Evolutionary conservation across 331 rosid genomes (phyloP).

Genomic region (Quercus lobata): DNA sequence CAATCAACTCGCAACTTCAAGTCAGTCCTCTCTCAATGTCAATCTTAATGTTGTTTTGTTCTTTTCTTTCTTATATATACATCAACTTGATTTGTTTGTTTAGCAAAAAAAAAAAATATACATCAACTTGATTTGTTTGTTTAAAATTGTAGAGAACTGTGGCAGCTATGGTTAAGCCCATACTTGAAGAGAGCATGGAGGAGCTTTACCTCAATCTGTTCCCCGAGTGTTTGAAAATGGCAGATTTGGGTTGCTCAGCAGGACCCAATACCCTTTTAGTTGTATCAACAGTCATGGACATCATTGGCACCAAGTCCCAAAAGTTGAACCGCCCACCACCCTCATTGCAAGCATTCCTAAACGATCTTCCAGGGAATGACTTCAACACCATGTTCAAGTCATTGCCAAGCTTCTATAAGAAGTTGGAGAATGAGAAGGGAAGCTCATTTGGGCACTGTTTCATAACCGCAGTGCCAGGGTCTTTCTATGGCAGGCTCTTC

Average conservation of each 20-base stretch:
- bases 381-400: conserved; percentile 41
- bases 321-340: not conserved
- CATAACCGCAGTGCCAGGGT: conserved; percentile 37
- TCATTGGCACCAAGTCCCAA: no score
- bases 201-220: conserved; percentile 7
- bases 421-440: conserved; percentile 11
- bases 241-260: conserved; percentile 51
- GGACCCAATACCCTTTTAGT: not conserved
- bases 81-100: no score
- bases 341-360: conserved; percentile 26
- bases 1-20: conserved; percentile 32
- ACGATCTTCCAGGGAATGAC: conserved; percentile 49
- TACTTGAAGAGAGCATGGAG: conserved; percentile 18
- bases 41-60: not conserved
- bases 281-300: no score
- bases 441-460: conserved; percentile 24
- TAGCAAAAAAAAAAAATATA: no score
- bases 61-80: not conserved
- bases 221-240: conserved; percentile 40
- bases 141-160: no score
- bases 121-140: no score
- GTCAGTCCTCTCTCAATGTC: not conserved
- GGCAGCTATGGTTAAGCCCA: conserved; percentile 12
- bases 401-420: conserved; percentile 28
- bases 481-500: conserved; percentile 58